Percentiles rank a stretch among this genome's conserved stretches.
These are phyloP conservation scores for Golovinomyces cichoracearum DNA, from an alignment of 2,329 filamentous ascomycete species.

Conservation along the genomic window DNA sequence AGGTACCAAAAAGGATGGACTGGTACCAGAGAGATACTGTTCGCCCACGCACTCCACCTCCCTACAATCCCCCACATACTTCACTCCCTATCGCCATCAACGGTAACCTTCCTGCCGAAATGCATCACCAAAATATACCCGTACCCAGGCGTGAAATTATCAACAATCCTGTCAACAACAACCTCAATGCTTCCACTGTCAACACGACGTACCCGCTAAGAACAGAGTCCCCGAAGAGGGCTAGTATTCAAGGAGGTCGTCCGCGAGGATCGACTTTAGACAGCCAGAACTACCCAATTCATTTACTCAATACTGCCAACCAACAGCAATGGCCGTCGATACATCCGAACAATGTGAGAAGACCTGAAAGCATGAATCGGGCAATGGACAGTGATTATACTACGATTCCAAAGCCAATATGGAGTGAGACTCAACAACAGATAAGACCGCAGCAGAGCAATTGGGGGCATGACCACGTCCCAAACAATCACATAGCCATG, in stretches of 20 bases:
- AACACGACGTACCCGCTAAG: constrained; percentile 31
- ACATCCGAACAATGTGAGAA: constrained; percentile 12
- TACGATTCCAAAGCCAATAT: constrained; percentile 31
- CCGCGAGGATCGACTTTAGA: constrained; percentile 25
- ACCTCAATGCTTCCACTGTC: constrained; percentile 15
- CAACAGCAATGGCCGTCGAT: constrained; percentile 15
- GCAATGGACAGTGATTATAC: constrained; percentile 28
- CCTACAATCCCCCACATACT: constrained; percentile 24
- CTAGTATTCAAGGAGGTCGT: constrained; percentile 23
- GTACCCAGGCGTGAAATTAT: constrained; percentile 16
- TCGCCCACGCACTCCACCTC: constrained; percentile 20
- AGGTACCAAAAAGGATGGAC: constrained; percentile 14
- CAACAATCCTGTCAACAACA: constrained; percentile 13
- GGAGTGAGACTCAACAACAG: constrained; percentile 14
- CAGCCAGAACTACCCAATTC: constrained; percentile 22
- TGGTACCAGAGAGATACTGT: constrained; percentile 18
- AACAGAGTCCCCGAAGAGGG: constrained; percentile 24
- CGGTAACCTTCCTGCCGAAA: constrained; percentile 3
- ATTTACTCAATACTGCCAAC: constrained; percentile 26
- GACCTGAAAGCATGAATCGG: constrained; percentile 24
- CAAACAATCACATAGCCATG: constrained; percentile 7
- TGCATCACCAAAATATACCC: constrained; percentile 28
- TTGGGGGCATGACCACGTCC: constrained; percentile 8
- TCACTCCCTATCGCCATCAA: constrained; percentile 23
- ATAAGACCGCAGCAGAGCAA: constrained; percentile 21